Conservation (phyloP, 495 filamentous ascomycete genomes). For the Penicillium argentinense region DNA sequence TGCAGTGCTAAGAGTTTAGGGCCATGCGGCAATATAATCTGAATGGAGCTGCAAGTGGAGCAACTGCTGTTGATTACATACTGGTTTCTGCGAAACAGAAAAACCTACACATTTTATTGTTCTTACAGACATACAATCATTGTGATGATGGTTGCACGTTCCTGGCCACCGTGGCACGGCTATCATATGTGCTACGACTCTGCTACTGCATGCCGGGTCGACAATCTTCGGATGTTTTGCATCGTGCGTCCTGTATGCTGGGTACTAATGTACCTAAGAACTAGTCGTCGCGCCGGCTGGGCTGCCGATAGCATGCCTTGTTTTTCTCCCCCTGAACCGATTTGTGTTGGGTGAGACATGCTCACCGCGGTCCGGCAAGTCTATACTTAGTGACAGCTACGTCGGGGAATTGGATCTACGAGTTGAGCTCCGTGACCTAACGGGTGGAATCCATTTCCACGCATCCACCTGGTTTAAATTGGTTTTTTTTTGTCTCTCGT, state of each 20-base stretch:
- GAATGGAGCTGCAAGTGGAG: slow-evolving; percentile 1
- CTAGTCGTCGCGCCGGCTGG: slow-evolving; percentile 14
- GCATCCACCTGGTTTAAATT: background rate
- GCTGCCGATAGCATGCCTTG: slow-evolving; percentile 16
- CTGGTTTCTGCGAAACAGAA: background rate
- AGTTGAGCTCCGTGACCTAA: slow-evolving; percentile 5
- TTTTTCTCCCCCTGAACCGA: slow-evolving; percentile 13
- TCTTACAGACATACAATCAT: no score
- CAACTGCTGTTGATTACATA: background rate
- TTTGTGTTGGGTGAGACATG: slow-evolving; percentile 17
- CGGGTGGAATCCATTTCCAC: background rate
- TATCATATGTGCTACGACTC: slow-evolving; percentile 23
- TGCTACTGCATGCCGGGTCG: slow-evolving; percentile 18
- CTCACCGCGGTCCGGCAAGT: background rate
- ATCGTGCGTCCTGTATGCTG: slow-evolving; percentile 8
- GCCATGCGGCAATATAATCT: background rate
- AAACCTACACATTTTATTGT: no score
- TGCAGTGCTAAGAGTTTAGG: slow-evolving; percentile 3
- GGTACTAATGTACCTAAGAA: no score
- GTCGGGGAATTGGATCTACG: slow-evolving; percentile 3
- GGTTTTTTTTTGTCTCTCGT: no score
- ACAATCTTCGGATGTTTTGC: slow-evolving; percentile 32
- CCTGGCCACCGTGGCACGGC: slow-evolving; percentile 7
- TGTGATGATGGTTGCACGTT: slow-evolving; percentile 5
- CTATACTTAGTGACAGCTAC: slow-evolving; percentile 3